phyloP scores from a whole-genome alignment of 768 basidiomycete species.

The Sistotremastrum suecicum region DNA sequence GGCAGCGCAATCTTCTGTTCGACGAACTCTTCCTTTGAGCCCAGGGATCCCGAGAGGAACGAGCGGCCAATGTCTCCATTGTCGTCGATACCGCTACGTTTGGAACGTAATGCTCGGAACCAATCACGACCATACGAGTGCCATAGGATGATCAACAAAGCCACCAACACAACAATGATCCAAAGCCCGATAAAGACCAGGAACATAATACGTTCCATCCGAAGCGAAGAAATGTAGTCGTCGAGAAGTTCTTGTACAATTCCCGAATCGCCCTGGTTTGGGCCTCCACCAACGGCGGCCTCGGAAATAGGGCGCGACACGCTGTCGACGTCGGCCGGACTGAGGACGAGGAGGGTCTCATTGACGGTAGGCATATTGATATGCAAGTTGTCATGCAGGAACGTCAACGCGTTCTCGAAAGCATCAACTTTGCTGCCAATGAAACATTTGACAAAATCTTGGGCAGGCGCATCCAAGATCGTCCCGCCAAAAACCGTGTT shows the following conservation, averaged over 20 bases:
- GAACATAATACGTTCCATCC: conserved; percentile 79
- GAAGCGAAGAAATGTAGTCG: conserved; percentile 55
- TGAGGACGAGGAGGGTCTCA: conserved; percentile 61
- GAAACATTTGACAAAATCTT: conserved; percentile 80
- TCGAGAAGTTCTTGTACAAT: conserved; percentile 61
- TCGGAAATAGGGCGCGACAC: conserved; percentile 61
- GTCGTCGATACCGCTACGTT: conserved; percentile 38
- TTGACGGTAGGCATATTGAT: conserved; percentile 72
- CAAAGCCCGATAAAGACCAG: conserved; percentile 71
- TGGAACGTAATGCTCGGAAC: conserved; percentile 29
- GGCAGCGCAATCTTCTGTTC: conserved; percentile 9
- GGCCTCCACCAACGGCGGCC: conserved; percentile 61
- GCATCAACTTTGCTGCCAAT: conserved; percentile 85
- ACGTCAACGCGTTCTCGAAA: conserved; percentile 78
- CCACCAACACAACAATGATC: conserved; percentile 75
- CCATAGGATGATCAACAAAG: conserved; percentile 54
- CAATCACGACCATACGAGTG: conserved; percentile 42
- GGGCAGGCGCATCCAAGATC: conserved; percentile 64
- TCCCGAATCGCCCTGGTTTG: conserved; percentile 35
- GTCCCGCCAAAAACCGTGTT: conserved; percentile 70
- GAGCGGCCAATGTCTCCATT: conserved; percentile 29
- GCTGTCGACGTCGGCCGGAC: conserved; percentile 56
- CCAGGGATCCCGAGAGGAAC: conserved; percentile 13
- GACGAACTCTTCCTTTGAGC: conserved; percentile 11
- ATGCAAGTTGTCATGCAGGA: conserved; percentile 77